Base-by-base conservation (phyloP, 352 stramenopile species). In the Poterioochromonas sp. region DNA sequence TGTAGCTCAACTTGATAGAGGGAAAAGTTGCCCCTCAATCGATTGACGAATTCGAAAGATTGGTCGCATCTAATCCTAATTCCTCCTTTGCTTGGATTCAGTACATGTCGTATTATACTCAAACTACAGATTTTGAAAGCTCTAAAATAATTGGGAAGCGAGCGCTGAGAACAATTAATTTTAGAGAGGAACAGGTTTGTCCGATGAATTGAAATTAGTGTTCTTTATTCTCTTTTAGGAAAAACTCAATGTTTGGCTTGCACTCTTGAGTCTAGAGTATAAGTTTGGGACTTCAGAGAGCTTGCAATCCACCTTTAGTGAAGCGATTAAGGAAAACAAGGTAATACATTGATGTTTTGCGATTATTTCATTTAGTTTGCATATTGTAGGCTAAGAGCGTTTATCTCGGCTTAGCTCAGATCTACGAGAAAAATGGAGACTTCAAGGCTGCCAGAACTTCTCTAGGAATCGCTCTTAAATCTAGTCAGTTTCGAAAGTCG, bases 101-200 rank as follows among this genome's bases (percentile, higher is more conserved):
- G 83, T 96, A 94, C 87, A 96, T 96, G 90, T 90, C 91, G 18
- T 96, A 95, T 86, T 88, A 96, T 76, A 84, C 96, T 37, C 92
- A 90, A 64, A 82, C 94, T n/a, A 94, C 91, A 34, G 90, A 96
- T 68, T 82, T 96, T 39, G 89, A 89, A 26, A 82, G 91, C 22
- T 91, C 91, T 11, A 89, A 91, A 22, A 89, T 93, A 62, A 87
- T 96, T 69, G 91, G 89, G 0, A 82, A 89, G 39, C 88, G 91
- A 73, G 91, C 90, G 0, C 92, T 93, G 15, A 92, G 91, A 60
- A 86, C 89, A 47, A 86, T 96, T 18, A 91, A 88, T 37, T 96
- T 94, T 84, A 89, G 91, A 35, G 90, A 95, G 60, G 91, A 95
- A 78, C 89, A 92, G 81, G 90, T 73, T 73, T 73, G 26, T 44